Conservation (phyloP, 768 basidiomycete genomes). For the Multifurca ochricompacta region DNA sequence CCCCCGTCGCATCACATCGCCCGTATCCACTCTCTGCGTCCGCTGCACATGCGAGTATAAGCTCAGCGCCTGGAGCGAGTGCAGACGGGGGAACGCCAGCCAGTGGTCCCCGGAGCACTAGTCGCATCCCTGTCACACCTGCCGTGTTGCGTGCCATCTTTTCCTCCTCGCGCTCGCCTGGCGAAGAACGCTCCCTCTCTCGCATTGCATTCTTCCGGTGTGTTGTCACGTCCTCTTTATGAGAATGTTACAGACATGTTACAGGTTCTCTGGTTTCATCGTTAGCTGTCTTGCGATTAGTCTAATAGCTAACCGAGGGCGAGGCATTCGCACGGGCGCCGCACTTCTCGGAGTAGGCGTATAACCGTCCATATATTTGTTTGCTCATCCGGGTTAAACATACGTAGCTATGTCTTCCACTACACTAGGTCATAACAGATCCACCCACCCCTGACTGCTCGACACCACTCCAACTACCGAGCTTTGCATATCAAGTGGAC, state of each 20-base stretch:
- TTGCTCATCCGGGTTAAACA: no score
- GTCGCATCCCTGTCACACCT: conserved; percentile 76
- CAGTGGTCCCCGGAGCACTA: conserved; percentile 38
- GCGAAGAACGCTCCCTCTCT: conserved; percentile 79
- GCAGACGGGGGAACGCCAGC: conserved; percentile 30
- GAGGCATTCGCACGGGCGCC: conserved; percentile 59
- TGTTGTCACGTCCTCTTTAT: conserved; percentile 1
- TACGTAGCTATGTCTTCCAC: not conserved
- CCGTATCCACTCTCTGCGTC: conserved; percentile 17
- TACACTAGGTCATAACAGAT: conserved; percentile 22
- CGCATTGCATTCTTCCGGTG: conserved; percentile 84
- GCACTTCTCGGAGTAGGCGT: conserved; percentile 59
- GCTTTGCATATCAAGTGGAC: conserved; percentile 29
- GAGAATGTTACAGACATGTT: not conserved
- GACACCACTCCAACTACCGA: conserved; percentile 31
- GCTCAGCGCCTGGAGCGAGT: conserved; percentile 3
- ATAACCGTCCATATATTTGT: not conserved
- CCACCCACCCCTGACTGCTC: conserved; percentile 24
- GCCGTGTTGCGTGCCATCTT: conserved; percentile 78
- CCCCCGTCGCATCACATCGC: conserved; percentile 5
- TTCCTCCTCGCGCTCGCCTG: conserved; percentile 71
- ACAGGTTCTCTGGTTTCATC: conserved; percentile 74
- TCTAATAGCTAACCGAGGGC: conserved; percentile 60
- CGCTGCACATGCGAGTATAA: conserved; percentile 4
- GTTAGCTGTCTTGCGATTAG: conserved; percentile 78